Evolutionary conservation across 1,284 basidiomycete species (phyloP).

Genomic region (Cryptococcus sp.): DNA sequence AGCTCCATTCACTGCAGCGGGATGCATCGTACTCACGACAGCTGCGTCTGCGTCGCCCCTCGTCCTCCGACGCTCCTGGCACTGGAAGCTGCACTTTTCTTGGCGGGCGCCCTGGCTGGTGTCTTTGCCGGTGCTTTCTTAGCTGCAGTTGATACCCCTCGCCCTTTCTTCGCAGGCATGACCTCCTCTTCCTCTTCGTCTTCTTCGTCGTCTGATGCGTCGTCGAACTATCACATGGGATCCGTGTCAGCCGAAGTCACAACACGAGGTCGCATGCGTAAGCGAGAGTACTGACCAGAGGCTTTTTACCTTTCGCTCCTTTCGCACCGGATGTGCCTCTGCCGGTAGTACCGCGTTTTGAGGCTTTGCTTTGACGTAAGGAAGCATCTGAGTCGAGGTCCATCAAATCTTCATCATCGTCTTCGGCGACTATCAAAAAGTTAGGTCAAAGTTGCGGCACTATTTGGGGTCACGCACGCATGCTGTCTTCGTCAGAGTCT

Average conservation of each 20-base stretch:
- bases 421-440: conserved; percentile 19
- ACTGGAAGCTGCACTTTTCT: conserved; percentile 30
- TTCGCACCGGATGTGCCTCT: conserved; percentile 24
- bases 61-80: conserved; percentile 14
- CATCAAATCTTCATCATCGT: conserved; percentile 44
- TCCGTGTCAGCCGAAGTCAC: background rate
- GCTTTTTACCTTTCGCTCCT: conserved; percentile 58
- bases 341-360: conserved; percentile 35
- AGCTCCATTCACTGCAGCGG: background rate
- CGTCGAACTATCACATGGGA: conserved; percentile 53
- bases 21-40: conserved; percentile 48
- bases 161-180: conserved; percentile 58
- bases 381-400: conserved; percentile 49
- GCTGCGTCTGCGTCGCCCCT: conserved; percentile 59
- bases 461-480: conserved; percentile 59
- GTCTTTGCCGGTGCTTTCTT: conserved; percentile 49
- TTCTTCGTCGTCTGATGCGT: conserved; percentile 59
- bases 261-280: too few relatives aligned
- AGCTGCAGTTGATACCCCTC: conserved; percentile 58
- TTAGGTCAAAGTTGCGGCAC: background rate
- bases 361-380: conserved; percentile 51
- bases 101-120: conserved; percentile 55
- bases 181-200: conserved; percentile 64
- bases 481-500: conserved; percentile 72
- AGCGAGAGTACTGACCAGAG: conserved; percentile 48